Base-by-base conservation (phyloP, 2,329 filamentous ascomycete species). In the Botrytis pseudocinerea region DNA sequence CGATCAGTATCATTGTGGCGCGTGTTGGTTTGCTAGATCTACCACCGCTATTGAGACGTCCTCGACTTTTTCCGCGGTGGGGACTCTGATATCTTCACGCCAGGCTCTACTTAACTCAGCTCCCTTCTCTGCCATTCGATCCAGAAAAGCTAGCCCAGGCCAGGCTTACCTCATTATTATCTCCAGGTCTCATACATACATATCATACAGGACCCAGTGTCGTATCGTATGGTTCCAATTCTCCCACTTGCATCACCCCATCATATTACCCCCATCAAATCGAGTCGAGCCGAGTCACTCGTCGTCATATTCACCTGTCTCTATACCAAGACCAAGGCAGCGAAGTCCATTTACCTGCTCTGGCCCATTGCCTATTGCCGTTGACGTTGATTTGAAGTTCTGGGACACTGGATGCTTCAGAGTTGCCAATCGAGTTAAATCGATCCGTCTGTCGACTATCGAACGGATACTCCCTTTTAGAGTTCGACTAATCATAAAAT, bases 181-280 rank as follows among this genome's bases (percentile, higher is more conserved):
- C 38, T 35, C 38, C 63, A 71, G 62, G 60, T 64, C 70, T 64
- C 70, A 59, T 38, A 63, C 32, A 54, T 44, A 63, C 69, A 65
- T 65, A 59, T 54, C 70, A 60, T 60, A 71, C 70, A 72, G 48
- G 69, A 65, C 51, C 32, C 62, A 57, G 70, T 51, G 70, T 72
- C 35, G 38, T 59, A 71, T 71, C 46, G 69, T 64, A 40, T 51
- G 70, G 44, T 40, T 68, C 32, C 48, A 44, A 68, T 57, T 72
- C n/a, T 35, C 66, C 46, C 70, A 40, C 40, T 46, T 68, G 70
- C 28, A 72, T 72, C 40, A 44, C 28, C 28, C 61, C 38, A 63
- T 51, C 22, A 59, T 44, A 68, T 68, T 28, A 48, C 28, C 44
- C 44, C 64, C 64, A 51, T 38, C 22, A 38, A 14, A 46, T 42